Percentiles rank a stretch among this genome's conserved stretches.
Conservation (phyloP, 495 filamentous ascomycete genomes). For the Neurospora cerealis region DNA sequence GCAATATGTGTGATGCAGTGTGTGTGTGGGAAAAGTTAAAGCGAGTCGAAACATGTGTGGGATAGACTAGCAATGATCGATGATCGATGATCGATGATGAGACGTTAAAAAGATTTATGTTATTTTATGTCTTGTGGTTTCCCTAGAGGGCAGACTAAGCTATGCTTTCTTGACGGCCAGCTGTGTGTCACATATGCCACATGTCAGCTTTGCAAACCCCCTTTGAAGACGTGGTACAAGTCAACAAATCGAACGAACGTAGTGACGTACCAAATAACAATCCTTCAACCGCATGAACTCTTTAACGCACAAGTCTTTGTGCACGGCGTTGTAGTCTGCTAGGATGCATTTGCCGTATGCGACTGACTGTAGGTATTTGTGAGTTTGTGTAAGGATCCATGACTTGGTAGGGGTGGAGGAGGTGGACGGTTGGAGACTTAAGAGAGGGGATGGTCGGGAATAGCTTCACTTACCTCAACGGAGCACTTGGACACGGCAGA, state of each 20-base stretch:
- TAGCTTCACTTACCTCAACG: conserved; percentile 50
- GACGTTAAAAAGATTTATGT: neutral
- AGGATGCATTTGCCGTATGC: conserved; percentile 89
- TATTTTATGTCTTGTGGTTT: neutral
- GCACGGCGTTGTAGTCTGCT: conserved; percentile 78
- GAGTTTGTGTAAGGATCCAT: neutral
- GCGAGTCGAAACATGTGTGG: neutral
- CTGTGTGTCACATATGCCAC: neutral
- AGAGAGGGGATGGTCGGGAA: neutral
- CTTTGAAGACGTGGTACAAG: neutral
- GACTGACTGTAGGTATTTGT: conserved; percentile 47
- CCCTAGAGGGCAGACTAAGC: neutral
- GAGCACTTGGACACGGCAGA: conserved; percentile 75
- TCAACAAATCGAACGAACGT: neutral
- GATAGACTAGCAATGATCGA: neutral
- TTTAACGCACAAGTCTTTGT: conserved; percentile 81
- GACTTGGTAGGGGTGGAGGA: too few relatives aligned
- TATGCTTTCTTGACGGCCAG: neutral
- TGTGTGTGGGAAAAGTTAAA: neutral
- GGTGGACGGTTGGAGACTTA: too few relatives aligned
- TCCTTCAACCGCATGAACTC: conserved; percentile 84
- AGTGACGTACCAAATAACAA: conserved; percentile 65
- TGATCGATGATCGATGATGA: neutral
- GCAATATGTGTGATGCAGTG: too few relatives aligned
- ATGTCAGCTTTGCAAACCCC: neutral